phyloP scores from a whole-genome alignment of 2,329 filamentous ascomycete species.

The Lasiodiplodia gonubiensis region DNA sequence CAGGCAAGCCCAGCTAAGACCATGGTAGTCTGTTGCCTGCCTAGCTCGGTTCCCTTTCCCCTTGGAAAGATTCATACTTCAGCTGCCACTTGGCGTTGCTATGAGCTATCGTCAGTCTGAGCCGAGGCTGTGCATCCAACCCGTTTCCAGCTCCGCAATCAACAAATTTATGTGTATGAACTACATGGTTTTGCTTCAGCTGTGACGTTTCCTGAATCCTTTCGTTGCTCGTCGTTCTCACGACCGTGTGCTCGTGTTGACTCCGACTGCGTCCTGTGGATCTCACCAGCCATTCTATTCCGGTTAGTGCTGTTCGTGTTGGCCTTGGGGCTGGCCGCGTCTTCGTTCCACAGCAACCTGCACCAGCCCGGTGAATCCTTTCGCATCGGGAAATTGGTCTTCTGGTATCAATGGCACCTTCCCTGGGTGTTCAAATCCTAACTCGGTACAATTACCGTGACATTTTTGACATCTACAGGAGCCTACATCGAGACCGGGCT shows the following conservation, averaged over 20 bases:
- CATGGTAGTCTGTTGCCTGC: neutral
- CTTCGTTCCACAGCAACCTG: neutral
- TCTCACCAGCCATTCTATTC: neutral
- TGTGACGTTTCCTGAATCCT: neutral
- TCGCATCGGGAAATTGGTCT: neutral
- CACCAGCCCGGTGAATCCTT: neutral
- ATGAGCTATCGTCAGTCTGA: neutral
- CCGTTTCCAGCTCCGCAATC: neutral
- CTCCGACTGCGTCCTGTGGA: too few species aligned
- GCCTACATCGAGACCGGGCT: too few species aligned
- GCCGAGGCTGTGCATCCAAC: neutral
- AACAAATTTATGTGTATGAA: neutral
- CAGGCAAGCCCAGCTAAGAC: neutral
- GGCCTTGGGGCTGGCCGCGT: neutral
- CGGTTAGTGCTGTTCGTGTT: neutral
- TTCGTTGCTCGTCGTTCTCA: neutral
- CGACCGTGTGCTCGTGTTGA: neutral
- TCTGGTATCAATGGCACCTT: neutral
- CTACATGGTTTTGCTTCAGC: neutral
- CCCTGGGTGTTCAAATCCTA: neutral
- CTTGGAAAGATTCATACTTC: neutral
- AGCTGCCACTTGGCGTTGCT: neutral
- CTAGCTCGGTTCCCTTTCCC: neutral
- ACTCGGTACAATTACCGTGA: constrained; percentile 14
- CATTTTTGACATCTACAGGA: too few species aligned